phyloP scores from a whole-genome alignment of 768 basidiomycete species.

The Coprinopsis cinerea region DNA sequence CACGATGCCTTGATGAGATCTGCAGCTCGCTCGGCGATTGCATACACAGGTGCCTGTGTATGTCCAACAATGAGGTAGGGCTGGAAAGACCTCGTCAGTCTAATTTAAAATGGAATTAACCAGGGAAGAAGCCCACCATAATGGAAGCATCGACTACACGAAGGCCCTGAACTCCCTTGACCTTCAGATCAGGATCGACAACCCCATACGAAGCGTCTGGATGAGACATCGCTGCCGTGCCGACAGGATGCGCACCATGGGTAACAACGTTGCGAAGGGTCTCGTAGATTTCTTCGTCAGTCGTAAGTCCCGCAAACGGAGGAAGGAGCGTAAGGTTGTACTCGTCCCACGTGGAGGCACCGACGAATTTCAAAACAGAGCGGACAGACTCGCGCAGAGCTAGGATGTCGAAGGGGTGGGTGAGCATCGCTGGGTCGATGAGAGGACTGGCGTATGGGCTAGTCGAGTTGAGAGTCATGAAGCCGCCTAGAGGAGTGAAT shows the following conservation, averaged over 20 bases:
- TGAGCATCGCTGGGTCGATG: slow-evolving; percentile 20
- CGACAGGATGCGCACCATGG: slow-evolving; percentile 12
- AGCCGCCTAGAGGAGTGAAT: not conserved
- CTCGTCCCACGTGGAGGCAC: slow-evolving; percentile 15
- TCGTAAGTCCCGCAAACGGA: not conserved
- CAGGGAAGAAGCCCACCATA: slow-evolving; percentile 18
- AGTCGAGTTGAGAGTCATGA: not conserved
- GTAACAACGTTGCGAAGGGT: not conserved
- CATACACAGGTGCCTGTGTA: slow-evolving; percentile 10
- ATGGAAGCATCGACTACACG: slow-evolving; percentile 34
- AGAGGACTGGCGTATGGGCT: slow-evolving; percentile 13
- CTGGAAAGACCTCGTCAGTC: not conserved
- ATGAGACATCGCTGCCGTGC: slow-evolving; percentile 28
- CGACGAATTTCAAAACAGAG: slow-evolving; percentile 13
- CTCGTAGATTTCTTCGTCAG: slow-evolving; percentile 3
- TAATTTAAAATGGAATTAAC: not conserved
- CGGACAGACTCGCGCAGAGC: slow-evolving; percentile 19
- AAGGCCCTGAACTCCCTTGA: slow-evolving; percentile 29
- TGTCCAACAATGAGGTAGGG: not conserved
- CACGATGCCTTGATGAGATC: slow-evolving; percentile 11
- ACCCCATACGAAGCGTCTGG: slow-evolving; percentile 24
- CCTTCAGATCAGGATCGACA: slow-evolving; percentile 30
- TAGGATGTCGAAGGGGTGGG: slow-evolving; percentile 18
- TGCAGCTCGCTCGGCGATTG: slow-evolving; percentile 12
- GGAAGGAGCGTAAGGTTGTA: slow-evolving; percentile 14